Conservation (phyloP, 2,329 filamentous ascomycete species). For the Chaetothyriales sp. region DNA sequence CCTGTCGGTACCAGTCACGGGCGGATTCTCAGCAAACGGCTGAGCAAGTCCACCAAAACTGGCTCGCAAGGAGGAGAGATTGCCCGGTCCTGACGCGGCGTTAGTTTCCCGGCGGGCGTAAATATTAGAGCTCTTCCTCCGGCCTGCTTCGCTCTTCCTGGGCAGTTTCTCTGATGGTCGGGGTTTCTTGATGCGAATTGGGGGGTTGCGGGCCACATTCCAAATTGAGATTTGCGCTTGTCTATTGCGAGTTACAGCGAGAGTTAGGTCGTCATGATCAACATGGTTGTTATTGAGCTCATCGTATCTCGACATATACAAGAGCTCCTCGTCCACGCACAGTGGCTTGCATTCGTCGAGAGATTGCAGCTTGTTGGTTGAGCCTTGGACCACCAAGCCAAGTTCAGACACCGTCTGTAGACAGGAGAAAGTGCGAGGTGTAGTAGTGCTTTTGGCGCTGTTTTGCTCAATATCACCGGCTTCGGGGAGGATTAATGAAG, state of each 20-base stretch:
- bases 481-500: conserved; percentile 36
- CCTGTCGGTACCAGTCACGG: conserved; percentile 29
- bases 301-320: conserved; percentile 12
- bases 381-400: conserved; percentile 15
- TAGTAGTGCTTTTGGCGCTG: neutral
- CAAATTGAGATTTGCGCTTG: conserved; percentile 14
- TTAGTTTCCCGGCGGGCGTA: conserved; percentile 55
- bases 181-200: neutral
- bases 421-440: conserved; percentile 16
- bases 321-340: conserved; percentile 9
- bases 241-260: neutral
- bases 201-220: conserved; percentile 31
- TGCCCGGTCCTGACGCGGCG: conserved; percentile 45
- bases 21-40: conserved; percentile 8
- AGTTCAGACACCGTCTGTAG: conserved; percentile 16
- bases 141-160: conserved; percentile 18
- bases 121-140: conserved; percentile 51
- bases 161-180: conserved; percentile 33
- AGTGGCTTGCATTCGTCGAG: conserved; percentile 12
- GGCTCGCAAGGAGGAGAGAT: conserved; percentile 24
- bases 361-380: conserved; percentile 9
- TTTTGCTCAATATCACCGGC: neutral
- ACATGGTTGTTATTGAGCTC: conserved; percentile 1
- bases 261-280: neutral
- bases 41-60: conserved; percentile 51